Base-by-base conservation (phyloP, 2,329 filamentous ascomycete species). In the Alternaria alternata region DNA sequence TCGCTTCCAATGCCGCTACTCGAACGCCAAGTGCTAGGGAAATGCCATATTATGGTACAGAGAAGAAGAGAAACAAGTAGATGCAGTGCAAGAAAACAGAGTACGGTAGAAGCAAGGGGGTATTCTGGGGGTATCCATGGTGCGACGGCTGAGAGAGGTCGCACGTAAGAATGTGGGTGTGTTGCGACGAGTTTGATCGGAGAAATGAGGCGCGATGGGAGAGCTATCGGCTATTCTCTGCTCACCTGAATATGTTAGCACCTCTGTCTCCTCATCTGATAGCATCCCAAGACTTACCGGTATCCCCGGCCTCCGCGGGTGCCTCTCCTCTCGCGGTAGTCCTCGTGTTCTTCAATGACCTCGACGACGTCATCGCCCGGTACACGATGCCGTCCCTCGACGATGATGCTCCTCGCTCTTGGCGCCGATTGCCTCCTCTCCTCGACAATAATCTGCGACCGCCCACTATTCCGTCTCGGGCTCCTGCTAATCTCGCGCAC, bases 271-370 rank as follows among this genome's bases (percentile, higher is more conserved):
- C 14, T 24, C 24, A 16, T 0, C 3, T 0, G 7, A 9, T 2
- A 18, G 7, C 5, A 4, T 11, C n/a, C 4, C 2, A 44, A 1
- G 20, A 84, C 83, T 79, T 71, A 84, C 77, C 84, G 81, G 71
- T 84, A 86, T 14, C 81, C 80, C 26, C 44, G 46, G 55, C 79
- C 74, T 58, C 77, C 76, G 55, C 79, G 74, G 54, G 77, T 79
- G 49, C 77, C 70, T 62, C 76, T 78, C 60, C 65, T 71, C 59
- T 65, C 64, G 7, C 74, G 72, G 41, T 82, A 78, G 18, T 78
- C 76, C 5, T 82, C 83, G 55, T 84, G 80, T 73, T 87, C 86
- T 73, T 88, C 86, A 59, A 85, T 82, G 8, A 88, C 86, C 73
- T 87, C 84, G 3, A 87, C 82, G n/a, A 86, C 78, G 73, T 87